Evolutionary conservation across 805 yeast species (phyloP).

Genomic region (Hanseniaspora occidentalis): DNA sequence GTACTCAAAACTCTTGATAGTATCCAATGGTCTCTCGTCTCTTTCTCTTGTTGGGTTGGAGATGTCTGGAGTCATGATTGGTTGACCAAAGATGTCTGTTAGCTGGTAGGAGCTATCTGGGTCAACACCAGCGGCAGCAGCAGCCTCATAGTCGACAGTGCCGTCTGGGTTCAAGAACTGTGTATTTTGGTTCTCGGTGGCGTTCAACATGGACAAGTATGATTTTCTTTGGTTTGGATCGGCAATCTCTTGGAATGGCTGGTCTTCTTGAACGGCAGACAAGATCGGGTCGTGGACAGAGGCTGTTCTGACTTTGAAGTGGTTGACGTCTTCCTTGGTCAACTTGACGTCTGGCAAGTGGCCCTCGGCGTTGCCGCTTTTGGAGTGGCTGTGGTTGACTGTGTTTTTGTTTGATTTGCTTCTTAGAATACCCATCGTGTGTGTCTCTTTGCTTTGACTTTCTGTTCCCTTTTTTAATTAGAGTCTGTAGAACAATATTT

Average conservation of each 20-base stretch:
- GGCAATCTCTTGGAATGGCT: constrained; percentile 72
- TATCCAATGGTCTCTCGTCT: constrained; percentile 94
- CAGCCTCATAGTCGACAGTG: constrained; percentile 11
- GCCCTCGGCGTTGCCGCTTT: constrained; percentile 14
- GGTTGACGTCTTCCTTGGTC: constrained; percentile 38
- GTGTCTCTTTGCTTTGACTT: too few relatives aligned
- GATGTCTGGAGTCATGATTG: constrained; percentile 67
- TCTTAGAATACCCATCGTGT: constrained; percentile 35
- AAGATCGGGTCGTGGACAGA: constrained; percentile 83
- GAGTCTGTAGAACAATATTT: too few relatives aligned
- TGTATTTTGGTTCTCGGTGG: constrained; percentile 3
- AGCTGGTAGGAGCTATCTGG: constrained; percentile 36
- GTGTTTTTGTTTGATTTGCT: constrained; percentile 26
- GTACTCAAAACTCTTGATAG: constrained; percentile 87
- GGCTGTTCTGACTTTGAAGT: constrained; percentile 52
- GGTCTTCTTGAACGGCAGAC: constrained; percentile 87
- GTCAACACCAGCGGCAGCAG: constrained; percentile 27
- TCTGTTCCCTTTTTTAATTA: too few relatives aligned
- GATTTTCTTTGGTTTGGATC: constrained; percentile 26
- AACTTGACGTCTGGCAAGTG: constrained; percentile 27
- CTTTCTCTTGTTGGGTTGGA: constrained; percentile 90
- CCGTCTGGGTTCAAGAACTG: constrained; percentile 15
- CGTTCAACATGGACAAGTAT: constrained; percentile 14
- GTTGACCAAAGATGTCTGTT: constrained; percentile 73
- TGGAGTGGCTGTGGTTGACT: constrained; percentile 18